phyloP scores from a whole-genome alignment of 768 basidiomycete genomes.

The Cubamyces lactineus region DNA sequence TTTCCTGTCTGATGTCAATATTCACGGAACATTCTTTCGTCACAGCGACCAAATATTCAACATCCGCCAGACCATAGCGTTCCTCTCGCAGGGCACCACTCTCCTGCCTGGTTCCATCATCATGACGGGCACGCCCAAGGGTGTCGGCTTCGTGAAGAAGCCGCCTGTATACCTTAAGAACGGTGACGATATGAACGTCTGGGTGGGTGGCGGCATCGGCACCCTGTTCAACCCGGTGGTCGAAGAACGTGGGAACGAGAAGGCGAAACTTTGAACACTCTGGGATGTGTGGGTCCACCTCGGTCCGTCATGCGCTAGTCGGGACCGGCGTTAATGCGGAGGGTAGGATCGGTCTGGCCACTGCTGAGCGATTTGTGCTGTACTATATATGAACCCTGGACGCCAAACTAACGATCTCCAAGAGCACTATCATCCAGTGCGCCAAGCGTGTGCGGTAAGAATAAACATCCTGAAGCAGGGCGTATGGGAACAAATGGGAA shows the following conservation, averaged over 20 bases:
- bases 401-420: too few relatives aligned
- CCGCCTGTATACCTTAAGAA: slow-evolving; percentile 72
- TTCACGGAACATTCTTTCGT: neutral
- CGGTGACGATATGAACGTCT: slow-evolving; percentile 72
- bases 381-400: too few relatives aligned
- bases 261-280: slow-evolving; percentile 46
- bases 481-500: too few relatives aligned
- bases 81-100: slow-evolving; percentile 84
- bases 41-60: slow-evolving; percentile 80
- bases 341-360: too few relatives aligned
- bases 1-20: neutral
- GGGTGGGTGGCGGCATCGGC: slow-evolving; percentile 74
- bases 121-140: slow-evolving; percentile 81
- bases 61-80: slow-evolving; percentile 75
- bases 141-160: slow-evolving; percentile 77
- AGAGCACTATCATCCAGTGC: too few relatives aligned
- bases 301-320: neutral
- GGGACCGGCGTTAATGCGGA: too few relatives aligned
- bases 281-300: neutral
- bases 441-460: too few relatives aligned
- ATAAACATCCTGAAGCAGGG: too few relatives aligned
- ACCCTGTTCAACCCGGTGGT: slow-evolving; percentile 78
- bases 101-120: slow-evolving; percentile 82
- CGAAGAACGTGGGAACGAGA: slow-evolving; percentile 54
- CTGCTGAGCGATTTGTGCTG: too few relatives aligned